These are phyloP conservation scores for Glycyrrhiza uralensis DNA, from an alignment of 306 rosid species.

Conservation along the genomic window DNA sequence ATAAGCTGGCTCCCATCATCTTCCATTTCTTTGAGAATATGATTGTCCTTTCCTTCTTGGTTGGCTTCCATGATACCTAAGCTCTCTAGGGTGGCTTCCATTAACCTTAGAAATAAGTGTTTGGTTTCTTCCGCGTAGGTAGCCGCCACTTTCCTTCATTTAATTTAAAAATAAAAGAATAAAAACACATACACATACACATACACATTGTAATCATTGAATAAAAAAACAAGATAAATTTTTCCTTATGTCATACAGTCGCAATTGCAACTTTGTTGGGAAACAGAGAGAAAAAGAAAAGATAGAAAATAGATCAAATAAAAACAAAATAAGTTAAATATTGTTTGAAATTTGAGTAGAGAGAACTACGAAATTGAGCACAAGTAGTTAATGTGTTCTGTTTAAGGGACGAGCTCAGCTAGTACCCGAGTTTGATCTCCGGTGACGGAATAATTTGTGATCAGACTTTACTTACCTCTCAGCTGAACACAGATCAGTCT, in stretches of 20 bases:
- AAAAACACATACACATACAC: too few species aligned
- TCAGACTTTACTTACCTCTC: too few species aligned
- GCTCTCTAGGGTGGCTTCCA: conserved; percentile 71
- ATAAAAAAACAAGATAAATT: background rate
- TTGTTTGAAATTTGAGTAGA: background rate
- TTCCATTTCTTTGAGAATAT: conserved; percentile 46
- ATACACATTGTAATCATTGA: background rate
- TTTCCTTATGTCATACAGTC: background rate
- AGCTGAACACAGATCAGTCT: too few species aligned
- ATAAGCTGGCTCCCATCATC: conserved; percentile 89
- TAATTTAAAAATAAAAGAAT: background rate
- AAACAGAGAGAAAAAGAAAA: too few species aligned
- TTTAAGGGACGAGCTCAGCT: too few species aligned
- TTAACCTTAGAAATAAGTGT: conserved; percentile 45
- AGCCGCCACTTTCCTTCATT: conserved; percentile 49
- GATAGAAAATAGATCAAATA: too few species aligned
- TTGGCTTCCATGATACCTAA: conserved; percentile 42
- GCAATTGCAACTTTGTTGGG: background rate
- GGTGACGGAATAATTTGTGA: too few species aligned
- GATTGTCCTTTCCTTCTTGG: conserved; percentile 30
- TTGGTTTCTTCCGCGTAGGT: conserved; percentile 66
- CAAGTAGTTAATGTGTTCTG: too few species aligned
- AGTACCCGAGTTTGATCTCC: too few species aligned
- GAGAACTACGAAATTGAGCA: too few species aligned
- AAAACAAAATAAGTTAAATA: background rate